Evolutionary conservation across 805 yeast species (phyloP).

Genomic region (Candida silvatica): DNA sequence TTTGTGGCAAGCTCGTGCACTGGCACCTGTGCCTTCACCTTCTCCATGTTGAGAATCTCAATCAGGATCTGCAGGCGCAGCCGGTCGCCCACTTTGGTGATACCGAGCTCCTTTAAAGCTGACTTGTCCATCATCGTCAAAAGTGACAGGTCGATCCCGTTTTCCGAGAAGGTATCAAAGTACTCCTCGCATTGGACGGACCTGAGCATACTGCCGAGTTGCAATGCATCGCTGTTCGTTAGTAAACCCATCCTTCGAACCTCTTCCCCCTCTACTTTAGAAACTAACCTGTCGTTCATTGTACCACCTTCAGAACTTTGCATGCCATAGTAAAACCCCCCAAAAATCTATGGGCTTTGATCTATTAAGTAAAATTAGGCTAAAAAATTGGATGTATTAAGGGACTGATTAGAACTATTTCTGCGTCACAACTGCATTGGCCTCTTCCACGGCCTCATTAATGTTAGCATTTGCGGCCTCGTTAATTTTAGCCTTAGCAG

Average conservation of each 20-base stretch:
- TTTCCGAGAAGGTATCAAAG: constrained; percentile 24
- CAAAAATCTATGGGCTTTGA: too few species aligned
- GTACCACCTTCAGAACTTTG: too few species aligned
- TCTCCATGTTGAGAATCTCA: constrained; percentile 32
- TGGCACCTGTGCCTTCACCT: constrained; percentile 13
- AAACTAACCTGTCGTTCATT: too few species aligned
- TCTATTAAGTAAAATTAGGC: too few species aligned
- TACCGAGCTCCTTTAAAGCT: constrained; percentile 65
- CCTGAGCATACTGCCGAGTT: not conserved
- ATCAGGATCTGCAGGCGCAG: constrained; percentile 57
- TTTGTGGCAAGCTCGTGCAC: constrained; percentile 12
- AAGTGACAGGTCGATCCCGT: constrained; percentile 50
- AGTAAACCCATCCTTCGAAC: not conserved
- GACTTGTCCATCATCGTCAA: constrained; percentile 52
- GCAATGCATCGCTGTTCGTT: not conserved
- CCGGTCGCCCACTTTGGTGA: constrained; percentile 77
- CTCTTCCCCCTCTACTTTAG: too few species aligned
- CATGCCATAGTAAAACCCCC: too few species aligned
- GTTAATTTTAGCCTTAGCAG: too few species aligned
- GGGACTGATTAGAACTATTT: too few species aligned
- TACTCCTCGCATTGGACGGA: constrained; percentile 21
- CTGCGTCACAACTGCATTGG: too few species aligned
- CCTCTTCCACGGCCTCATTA: too few species aligned
- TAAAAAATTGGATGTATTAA: too few species aligned
- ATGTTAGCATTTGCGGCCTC: too few species aligned